phyloP scores from a whole-genome alignment of 306 rosid species.

The Acacia melanoxylon region DNA sequence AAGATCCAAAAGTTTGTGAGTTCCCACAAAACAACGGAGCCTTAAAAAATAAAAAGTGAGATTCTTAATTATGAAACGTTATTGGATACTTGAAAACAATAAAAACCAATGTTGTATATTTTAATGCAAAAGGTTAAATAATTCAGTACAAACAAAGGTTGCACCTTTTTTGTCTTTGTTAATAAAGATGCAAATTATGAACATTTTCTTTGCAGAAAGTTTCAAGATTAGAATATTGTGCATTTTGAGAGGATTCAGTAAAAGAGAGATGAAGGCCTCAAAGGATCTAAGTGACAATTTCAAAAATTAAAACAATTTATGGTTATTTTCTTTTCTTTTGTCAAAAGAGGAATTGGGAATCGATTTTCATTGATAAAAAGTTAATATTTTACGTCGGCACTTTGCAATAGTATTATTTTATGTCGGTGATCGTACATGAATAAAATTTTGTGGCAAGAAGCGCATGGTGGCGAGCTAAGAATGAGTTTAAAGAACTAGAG shows the following conservation, averaged over 20 bases:
- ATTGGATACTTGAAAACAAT: not conserved
- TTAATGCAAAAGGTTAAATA: not conserved
- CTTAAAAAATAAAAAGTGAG: not conserved
- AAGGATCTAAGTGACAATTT: not conserved
- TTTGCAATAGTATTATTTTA: too few relatives aligned
- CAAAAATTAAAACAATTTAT: too few relatives aligned
- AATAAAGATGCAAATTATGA: not conserved
- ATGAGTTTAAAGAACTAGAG: too few relatives aligned
- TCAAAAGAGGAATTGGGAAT: not conserved
- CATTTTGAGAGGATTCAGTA: too few relatives aligned
- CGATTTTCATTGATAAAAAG: too few relatives aligned
- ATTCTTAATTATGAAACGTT: not conserved
- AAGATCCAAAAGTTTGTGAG: not conserved
- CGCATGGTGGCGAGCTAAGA: too few relatives aligned
- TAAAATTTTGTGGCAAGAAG: too few relatives aligned
- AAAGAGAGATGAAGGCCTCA: too few relatives aligned
- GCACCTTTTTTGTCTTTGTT: not conserved
- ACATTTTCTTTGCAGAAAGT: not conserved
- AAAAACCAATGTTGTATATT: not conserved
- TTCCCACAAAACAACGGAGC: not conserved
- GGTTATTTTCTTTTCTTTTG: not conserved
- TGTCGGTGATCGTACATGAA: too few relatives aligned
- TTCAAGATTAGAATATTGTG: not conserved
- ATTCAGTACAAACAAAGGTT: not conserved
- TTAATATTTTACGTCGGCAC: too few relatives aligned